Conservation (phyloP, 2,329 filamentous ascomycete species). For the Lachnellula subtilissima region DNA sequence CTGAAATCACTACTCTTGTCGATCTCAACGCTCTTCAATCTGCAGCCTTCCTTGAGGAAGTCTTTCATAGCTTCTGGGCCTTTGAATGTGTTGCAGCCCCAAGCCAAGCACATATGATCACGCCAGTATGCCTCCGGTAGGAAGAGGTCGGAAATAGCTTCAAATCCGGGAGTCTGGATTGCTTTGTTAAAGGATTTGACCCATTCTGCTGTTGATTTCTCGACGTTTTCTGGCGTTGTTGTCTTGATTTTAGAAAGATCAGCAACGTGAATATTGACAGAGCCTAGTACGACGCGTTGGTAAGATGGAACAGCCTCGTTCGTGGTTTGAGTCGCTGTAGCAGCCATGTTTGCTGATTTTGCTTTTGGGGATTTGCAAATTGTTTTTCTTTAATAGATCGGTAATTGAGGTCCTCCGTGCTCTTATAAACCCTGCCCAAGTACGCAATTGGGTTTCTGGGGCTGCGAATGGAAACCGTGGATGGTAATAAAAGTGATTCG, state of each 20-base stretch:
- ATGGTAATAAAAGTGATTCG: too few species aligned
- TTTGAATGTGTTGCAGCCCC: conserved; percentile 51
- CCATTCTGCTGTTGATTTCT: conserved; percentile 13
- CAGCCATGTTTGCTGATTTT: conserved; percentile 8
- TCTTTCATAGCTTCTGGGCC: conserved; percentile 34
- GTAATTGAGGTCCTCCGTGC: background rate
- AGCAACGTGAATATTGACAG: conserved; percentile 47
- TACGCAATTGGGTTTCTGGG: too few species aligned
- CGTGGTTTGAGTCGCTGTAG: conserved; percentile 10
- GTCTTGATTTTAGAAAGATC: conserved; percentile 36
- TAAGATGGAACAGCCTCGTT: conserved; percentile 31
- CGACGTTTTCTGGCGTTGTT: conserved; percentile 15
- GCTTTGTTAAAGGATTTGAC: conserved; percentile 33
- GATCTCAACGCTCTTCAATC: conserved; percentile 35
- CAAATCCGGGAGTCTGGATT: conserved; percentile 35
- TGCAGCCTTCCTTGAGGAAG: conserved; percentile 28
- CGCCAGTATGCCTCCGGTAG: conserved; percentile 49
- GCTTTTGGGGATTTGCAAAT: background rate
- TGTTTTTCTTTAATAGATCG: background rate
- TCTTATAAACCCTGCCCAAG: background rate
- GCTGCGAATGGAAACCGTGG: too few species aligned
- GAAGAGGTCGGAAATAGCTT: conserved; percentile 37
- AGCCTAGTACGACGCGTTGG: conserved; percentile 46
- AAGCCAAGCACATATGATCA: conserved; percentile 52
- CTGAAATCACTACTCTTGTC: conserved; percentile 23